phyloP scores from a whole-genome alignment of 176 grass and related monocot species.

The Zea luxurians region DNA sequence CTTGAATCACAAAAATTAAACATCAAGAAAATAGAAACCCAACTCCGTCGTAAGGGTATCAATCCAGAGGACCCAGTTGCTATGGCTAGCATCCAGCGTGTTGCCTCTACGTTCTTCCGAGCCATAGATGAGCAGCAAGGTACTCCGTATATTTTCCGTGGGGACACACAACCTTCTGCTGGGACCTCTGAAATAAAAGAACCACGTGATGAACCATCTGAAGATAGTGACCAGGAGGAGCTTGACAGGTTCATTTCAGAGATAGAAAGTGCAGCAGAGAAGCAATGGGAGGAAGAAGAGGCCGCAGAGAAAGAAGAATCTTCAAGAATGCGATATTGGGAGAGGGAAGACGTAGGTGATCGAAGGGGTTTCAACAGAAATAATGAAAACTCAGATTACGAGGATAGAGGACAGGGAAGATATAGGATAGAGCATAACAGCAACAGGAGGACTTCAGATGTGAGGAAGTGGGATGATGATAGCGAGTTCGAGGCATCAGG shows the following conservation, averaged over 20 bases:
- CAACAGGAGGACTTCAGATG: constrained; percentile 30
- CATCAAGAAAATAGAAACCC: constrained; percentile 93
- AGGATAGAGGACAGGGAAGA: constrained; percentile 47
- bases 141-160: constrained; percentile 86
- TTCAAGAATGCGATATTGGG: constrained; percentile 67
- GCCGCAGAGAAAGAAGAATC: constrained; percentile 76
- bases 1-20: constrained; percentile 97
- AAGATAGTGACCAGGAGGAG: constrained; percentile 97
- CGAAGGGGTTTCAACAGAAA: constrained; percentile 46
- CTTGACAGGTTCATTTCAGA: constrained; percentile 90
- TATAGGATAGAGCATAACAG: constrained; percentile 28
- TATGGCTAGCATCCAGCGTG: constrained; percentile 97
- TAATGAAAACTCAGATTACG: constrained; percentile 39
- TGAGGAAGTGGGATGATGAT: constrained; percentile 48
- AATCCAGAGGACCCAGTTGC: constrained; percentile 95
- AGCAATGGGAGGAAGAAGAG: constrained; percentile 95
- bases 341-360: constrained; percentile 55
- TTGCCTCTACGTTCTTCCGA: constrained; percentile 84
- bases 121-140: constrained; percentile 97
- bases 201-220: constrained; percentile 46
- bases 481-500: constrained; percentile 49
- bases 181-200: constrained; percentile 46
- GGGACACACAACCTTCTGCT: constrained; percentile 37
- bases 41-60: constrained; percentile 88
- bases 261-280: constrained; percentile 83